Conservation (phyloP, 805 yeast genomes). For the Yamadazyma ubonensis region DNA sequence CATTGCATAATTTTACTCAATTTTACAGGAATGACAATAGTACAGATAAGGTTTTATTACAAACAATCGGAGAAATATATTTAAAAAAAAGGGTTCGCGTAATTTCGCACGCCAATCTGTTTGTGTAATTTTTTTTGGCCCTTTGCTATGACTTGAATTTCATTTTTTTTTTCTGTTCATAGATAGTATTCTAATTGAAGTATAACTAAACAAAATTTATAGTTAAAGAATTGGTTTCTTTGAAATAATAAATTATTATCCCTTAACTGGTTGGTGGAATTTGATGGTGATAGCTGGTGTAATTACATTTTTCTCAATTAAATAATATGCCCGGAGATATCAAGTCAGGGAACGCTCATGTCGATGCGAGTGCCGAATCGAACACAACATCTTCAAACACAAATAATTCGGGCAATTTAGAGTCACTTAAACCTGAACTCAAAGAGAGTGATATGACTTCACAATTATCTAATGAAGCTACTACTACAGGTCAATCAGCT, state of each 20-base stretch:
- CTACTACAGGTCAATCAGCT: not conserved
- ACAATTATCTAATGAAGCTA: not conserved
- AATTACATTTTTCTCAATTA: not conserved
- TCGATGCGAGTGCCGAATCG: not conserved
- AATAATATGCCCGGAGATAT: not conserved
- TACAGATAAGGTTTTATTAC: conserved; percentile 1
- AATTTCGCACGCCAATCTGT: not conserved
- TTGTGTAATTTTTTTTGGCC: not conserved
- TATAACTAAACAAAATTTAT: not conserved
- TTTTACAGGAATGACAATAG: not conserved
- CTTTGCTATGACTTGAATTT: not conserved
- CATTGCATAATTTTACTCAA: not conserved
- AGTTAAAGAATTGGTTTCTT: too few relatives aligned
- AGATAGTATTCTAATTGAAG: not conserved
- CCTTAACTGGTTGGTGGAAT: not conserved
- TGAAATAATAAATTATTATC: too few relatives aligned
- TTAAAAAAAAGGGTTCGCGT: conserved; percentile 6
- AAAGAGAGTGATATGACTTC: not conserved
- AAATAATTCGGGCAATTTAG: not conserved
- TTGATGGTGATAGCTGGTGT: not conserved
- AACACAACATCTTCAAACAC: not conserved
- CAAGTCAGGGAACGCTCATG: not conserved
- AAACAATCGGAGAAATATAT: conserved; percentile 1
- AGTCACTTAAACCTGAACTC: not conserved
- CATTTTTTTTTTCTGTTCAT: not conserved